phyloP scores from a whole-genome alignment of 176 grass and related monocot genomes.

The barley (Hordeum vulgare) region MorexV3_pseudomolecules_assembly NC_058518.1:89001501-89002000 shows the following conservation, averaged over 20 bases:
- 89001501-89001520: background rate
- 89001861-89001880: background rate
- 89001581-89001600: constrained; percentile 20
- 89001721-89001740: constrained; percentile 9
- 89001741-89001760: background rate
- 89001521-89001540: background rate
- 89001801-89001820: background rate
- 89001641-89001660: constrained; percentile 81
- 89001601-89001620: constrained; percentile 81
- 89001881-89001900: background rate
- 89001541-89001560: background rate
- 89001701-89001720: constrained; percentile 9
- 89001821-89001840: background rate
- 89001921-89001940: background rate
- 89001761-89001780: constrained; percentile 14
- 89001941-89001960: background rate
- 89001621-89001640: constrained; percentile 56
- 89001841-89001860: constrained; percentile 11
- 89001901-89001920: background rate
- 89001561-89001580: background rate
- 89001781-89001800: constrained; percentile 7
- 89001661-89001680: constrained; percentile 53
- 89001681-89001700: constrained; percentile 16
- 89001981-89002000: background rate
- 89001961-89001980: background rate